phyloP scores from a whole-genome alignment of 208 protist genomes.

The Trichomonas tenax region DNA sequence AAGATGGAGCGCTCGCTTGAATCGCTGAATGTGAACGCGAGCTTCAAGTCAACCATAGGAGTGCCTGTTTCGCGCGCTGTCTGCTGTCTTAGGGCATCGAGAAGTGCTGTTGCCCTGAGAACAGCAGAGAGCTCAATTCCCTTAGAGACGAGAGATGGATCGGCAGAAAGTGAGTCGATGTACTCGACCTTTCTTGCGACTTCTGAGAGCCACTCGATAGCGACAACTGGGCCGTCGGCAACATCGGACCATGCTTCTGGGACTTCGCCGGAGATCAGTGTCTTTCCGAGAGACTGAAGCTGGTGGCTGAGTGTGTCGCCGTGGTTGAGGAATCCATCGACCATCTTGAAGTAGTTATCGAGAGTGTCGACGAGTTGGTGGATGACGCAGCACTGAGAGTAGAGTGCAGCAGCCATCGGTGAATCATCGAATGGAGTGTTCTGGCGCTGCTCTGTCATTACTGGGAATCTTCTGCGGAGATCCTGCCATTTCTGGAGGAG shows the following conservation, averaged over 20 bases:
- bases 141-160: not conserved
- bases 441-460: not conserved
- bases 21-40: not conserved
- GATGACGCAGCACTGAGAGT: not conserved
- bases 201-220: not conserved
- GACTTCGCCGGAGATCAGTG: not conserved
- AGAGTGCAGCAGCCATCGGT: not conserved
- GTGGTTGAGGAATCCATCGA: not conserved
- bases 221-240: not conserved
- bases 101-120: not conserved
- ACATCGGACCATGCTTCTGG: not conserved
- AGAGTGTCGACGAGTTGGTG: not conserved
- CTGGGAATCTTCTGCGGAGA: not conserved
- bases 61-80: not conserved
- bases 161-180: not conserved
- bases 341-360: not conserved
- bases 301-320: not conserved
- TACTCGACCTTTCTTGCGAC: not conserved
- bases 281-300: not conserved
- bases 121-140: not conserved
- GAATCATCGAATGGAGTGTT: not conserved
- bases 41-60: not conserved
- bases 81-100: not conserved
- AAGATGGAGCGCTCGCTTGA: not conserved
- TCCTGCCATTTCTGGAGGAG: not conserved